Percentiles rank a stretch among this genome's conserved stretches.
phyloP scores from a whole-genome alignment of 345 rosid species.

The Euclidium syriacum region DNA sequence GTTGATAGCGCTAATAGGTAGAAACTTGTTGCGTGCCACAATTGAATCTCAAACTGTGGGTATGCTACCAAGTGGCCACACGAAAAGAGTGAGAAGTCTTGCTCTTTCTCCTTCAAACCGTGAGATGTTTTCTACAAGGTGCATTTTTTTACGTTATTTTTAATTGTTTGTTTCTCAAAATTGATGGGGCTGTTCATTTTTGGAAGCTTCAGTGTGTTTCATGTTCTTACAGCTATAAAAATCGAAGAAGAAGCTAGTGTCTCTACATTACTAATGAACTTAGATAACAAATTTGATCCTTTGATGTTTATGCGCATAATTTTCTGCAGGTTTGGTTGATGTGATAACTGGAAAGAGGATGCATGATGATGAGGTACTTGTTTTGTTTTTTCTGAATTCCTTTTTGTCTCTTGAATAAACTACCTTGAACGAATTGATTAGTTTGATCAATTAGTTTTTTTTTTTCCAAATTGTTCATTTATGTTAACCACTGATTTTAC shows the following conservation, averaged over 20 bases:
- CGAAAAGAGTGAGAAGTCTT: constrained; percentile 34
- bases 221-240: constrained; percentile 38
- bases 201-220: too few relatives aligned
- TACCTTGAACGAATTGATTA: too few relatives aligned
- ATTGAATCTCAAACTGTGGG: constrained; percentile 15
- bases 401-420: too few relatives aligned
- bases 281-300: constrained; percentile 71
- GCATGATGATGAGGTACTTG: too few relatives aligned
- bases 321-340: too few relatives aligned
- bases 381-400: too few relatives aligned
- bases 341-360: too few relatives aligned
- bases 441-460: too few relatives aligned
- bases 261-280: constrained; percentile 66
- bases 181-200: too few relatives aligned
- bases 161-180: neutral
- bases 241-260: constrained; percentile 56
- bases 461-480: neutral
- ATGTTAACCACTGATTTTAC: neutral
- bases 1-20: constrained; percentile 34
- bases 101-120: constrained; percentile 30
- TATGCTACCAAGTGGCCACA: constrained; percentile 34
- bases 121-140: constrained; percentile 33
- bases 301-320: too few relatives aligned
- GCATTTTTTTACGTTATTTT: neutral
- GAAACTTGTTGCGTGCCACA: constrained; percentile 30